Conservation (phyloP, 768 basidiomycete genomes). For the Mycena haematopus region DNA sequence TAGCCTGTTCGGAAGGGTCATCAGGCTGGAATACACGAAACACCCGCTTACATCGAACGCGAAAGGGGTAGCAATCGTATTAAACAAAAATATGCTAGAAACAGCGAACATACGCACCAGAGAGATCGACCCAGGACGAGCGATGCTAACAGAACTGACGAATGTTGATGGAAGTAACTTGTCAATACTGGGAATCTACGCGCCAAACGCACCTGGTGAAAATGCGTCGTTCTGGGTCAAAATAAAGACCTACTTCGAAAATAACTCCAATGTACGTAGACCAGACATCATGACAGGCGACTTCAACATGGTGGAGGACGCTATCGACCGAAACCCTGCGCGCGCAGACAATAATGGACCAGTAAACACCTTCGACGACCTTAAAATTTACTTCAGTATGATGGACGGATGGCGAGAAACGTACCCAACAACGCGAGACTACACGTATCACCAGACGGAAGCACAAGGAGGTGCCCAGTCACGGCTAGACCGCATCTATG, state of each 20-base stretch:
- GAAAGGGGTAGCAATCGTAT: not conserved
- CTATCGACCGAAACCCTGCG: not conserved
- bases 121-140: not conserved
- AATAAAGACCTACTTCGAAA: not conserved
- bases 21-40: not conserved
- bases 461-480: too few species aligned
- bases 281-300: not conserved
- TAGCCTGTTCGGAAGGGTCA: not conserved
- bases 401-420: slow-evolving; percentile 2
- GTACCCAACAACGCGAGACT: not conserved
- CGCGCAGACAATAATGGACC: not conserved
- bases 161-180: not conserved
- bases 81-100: not conserved
- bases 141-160: not conserved
- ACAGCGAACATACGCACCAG: not conserved
- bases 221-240: not conserved
- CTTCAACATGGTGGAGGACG: not conserved
- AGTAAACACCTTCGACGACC: not conserved
- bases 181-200: not conserved
- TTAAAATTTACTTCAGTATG: not conserved
- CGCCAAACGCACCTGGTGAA: not conserved
- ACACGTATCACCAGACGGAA: not conserved
- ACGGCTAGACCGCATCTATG: too few species aligned
- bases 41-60: not conserved
- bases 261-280: not conserved